Base-by-base conservation (phyloP, 2,329 filamentous ascomycete species). In the Pseudovirgaria hyperparasitica region DNA sequence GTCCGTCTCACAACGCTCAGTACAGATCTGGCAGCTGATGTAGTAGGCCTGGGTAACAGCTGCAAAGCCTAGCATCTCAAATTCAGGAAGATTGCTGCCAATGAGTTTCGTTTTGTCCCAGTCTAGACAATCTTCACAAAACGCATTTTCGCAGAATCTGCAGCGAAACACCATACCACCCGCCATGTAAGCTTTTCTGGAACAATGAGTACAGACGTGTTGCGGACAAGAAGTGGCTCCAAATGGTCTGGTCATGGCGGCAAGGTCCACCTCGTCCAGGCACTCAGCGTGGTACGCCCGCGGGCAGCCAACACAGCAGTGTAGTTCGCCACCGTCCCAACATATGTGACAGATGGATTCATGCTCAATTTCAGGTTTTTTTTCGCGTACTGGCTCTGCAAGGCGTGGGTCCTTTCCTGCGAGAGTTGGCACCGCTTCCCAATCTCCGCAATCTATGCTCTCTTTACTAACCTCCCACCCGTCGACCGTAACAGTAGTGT, bases 81-180 rank as follows among this genome's bases (percentile, higher is more conserved):
- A 67, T 38, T 72, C 67, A 2, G 58, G 54, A 0, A 72, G 45
- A 9, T 57, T 61, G 14, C 66, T 58, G 7, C 64, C 68, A 9
- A 73, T 41, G 1, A 73, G 57, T 4, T 53, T 50, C 0, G 60
- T 57, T 3, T 52, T 50, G 4, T 64, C 55, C 48, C 64, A 72
- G 25, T 72, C 59, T 1, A 74, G 41, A 38, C 70, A 74, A 23
- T 72, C 63, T 29, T 75, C 70, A 38, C 70, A 76, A 37, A 58
- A 72, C 0, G 62, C 67, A 2, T 49, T 48, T 16, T 64, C 58
- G 34, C 70, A 76, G 55, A 58, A 69, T 6, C 65, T 55, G 39
- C 70, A 74, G 13, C 63, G 57, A 41, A 61, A 64, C 15, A 65
- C 53, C 30, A 67, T 45, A 9, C 61, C 62, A 2, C 62, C 62